Evolutionary conservation across 495 filamentous ascomycete genomes (phyloP), one percentile per base, ranked within the genome.

Genomic region (Aspergillus coremiiformis): DNA sequence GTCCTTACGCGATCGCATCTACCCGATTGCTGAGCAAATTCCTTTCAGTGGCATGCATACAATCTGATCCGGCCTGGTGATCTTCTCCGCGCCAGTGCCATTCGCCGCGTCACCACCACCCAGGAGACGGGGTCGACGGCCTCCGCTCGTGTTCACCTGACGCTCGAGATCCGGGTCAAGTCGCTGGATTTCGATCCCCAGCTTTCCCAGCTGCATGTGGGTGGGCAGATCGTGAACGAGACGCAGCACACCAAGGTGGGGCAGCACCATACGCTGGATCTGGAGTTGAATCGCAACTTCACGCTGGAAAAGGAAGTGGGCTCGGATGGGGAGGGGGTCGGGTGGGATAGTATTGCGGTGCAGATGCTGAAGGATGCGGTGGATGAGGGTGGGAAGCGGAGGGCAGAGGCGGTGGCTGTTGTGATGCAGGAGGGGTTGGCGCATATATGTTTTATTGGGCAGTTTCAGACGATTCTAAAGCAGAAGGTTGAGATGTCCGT

Each of bases 341-440:
- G 87, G 10, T 98, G 93, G 93, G 94, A 97, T 65, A 87, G 84
- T 63, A 86, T 98, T 3, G 89, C 91, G 5, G 67, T 87, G 43
- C 84, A 86, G 50, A 81, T 83, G 49, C 74, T 98, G 5, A 77
- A 80, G 47, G 90, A 96, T 64, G 87, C 90, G 1, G 73, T 89
- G 2, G 84, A 87, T 60, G 80, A 85, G 56, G 78, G 85, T 24
- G 84, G 87, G 29, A 82, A 84, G 15, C 71, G 75, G 42, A 70
- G 73, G 17, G 89, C 88, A 0, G 85, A 90, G 55, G 80, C 93
- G 19, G 84, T 87, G 37, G 93, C 92, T 1, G 84, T 96, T 1
- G 84, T 96, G 5, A 94, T 97, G 89, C 88, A 95, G 53, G 92
- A 96, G 58, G 93, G 92, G 0, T 55, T 94, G 30, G 91, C 94